These are phyloP conservation scores for Ensete ventricosum DNA, from an alignment of 176 grass and related monocot genomes.

Conservation along the genomic window DNA sequence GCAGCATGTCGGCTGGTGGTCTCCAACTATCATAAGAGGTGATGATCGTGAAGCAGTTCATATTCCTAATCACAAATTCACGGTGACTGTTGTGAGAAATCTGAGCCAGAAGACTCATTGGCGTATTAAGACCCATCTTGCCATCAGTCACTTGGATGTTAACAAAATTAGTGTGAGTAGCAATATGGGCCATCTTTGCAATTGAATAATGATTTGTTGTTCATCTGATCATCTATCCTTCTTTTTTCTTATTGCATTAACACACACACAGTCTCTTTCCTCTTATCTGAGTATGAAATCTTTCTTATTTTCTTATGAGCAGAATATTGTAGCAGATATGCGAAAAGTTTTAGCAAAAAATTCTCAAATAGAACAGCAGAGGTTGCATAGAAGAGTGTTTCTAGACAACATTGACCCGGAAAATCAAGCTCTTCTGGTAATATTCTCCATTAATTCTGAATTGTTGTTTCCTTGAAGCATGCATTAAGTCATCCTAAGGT, in stretches of 20 bases:
- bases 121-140: conserved; percentile 96
- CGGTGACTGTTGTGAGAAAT: conserved; percentile 87
- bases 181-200: conserved; percentile 3
- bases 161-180: conserved; percentile 88
- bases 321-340: conserved; percentile 96
- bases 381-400: conserved; percentile 88
- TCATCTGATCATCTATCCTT: background rate
- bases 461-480: background rate
- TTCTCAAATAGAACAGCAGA: conserved; percentile 88
- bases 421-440: conserved; percentile 94
- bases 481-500: background rate
- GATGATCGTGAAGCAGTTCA: conserved; percentile 95
- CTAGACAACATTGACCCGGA: conserved; percentile 89
- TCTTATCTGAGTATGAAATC: conserved; percentile 15
- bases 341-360: conserved; percentile 91
- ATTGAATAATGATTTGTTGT: conserved; percentile 12
- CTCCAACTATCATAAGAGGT: conserved; percentile 86
- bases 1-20: conserved; percentile 97
- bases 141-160: conserved; percentile 92
- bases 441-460: background rate
- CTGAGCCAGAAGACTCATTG: conserved; percentile 81
- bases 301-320: conserved; percentile 22
- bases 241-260: too few relatives aligned
- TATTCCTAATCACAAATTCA: conserved; percentile 97
- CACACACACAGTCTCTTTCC: background rate